Conservation (phyloP, 208 protist genomes). For the Angomonas deanei region DNA sequence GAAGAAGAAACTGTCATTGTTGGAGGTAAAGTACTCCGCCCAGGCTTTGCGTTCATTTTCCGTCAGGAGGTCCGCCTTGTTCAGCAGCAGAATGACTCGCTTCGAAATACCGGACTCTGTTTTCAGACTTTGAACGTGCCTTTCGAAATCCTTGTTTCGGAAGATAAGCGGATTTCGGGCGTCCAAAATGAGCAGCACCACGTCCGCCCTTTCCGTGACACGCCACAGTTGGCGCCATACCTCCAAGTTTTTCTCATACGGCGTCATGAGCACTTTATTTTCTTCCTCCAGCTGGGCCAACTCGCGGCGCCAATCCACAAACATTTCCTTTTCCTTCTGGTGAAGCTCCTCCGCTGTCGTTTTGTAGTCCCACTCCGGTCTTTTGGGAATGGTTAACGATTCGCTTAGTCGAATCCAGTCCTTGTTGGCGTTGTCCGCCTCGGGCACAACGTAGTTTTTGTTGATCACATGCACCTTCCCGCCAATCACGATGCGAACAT, state of each 20-base stretch:
- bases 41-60: constrained; percentile 88
- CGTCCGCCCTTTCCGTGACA: constrained; percentile 94
- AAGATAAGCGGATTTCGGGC: constrained; percentile 97
- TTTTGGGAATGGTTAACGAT: constrained; percentile 74
- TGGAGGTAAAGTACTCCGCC: constrained; percentile 88
- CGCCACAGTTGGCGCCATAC: constrained; percentile 99
- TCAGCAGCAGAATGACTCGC: constrained; percentile 93
- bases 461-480: constrained; percentile 74
- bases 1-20: constrained; percentile 89
- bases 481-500: constrained; percentile 75
- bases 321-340: constrained; percentile 66
- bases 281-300: constrained; percentile 91
- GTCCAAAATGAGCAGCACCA: constrained; percentile 95
- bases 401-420: constrained; percentile 79
- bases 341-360: constrained; percentile 66
- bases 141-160: constrained; percentile 80
- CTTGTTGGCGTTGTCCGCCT: constrained; percentile 19
- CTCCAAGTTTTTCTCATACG: constrained; percentile 99
- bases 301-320: constrained; percentile 87
- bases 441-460: constrained; percentile 56
- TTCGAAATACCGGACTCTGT: constrained; percentile 58
- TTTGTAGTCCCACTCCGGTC: constrained; percentile 75
- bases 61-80: constrained; percentile 98
- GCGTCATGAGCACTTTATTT: constrained; percentile 92
- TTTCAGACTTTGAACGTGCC: constrained; percentile 83